Evolutionary conservation across 306 rosid species (phyloP).

Genomic region (Ochetophila trinervis): DNA sequence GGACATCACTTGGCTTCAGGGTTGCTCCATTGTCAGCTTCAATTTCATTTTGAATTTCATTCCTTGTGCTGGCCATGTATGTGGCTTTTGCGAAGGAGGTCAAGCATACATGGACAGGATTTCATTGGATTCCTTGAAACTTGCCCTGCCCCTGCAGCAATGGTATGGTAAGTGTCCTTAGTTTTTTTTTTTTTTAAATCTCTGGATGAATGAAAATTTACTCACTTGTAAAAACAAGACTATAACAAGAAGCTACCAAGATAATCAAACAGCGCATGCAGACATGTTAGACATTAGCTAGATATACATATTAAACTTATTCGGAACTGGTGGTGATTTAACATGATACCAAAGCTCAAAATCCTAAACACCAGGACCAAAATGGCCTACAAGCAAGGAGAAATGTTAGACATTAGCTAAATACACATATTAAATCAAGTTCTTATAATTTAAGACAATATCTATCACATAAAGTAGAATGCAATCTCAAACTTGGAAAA

Average conservation of each 20-base stretch:
- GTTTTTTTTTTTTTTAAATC: neutral
- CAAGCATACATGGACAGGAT: constrained; percentile 66
- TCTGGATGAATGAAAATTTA: neutral
- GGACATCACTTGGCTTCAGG: constrained; percentile 39
- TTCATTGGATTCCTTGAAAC: constrained; percentile 60
- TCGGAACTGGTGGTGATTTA: too few relatives aligned
- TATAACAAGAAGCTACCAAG: neutral
- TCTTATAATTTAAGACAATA: too few relatives aligned
- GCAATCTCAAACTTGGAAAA: neutral
- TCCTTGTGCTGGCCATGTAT: constrained; percentile 35
- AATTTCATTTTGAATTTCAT: constrained; percentile 59
- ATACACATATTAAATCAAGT: too few relatives aligned
- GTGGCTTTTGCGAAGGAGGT: constrained; percentile 40
- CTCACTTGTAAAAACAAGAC: neutral
- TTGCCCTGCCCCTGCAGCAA: constrained; percentile 69
- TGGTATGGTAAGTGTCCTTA: constrained; percentile 63
- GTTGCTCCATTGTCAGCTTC: constrained; percentile 72
- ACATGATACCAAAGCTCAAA: too few relatives aligned
- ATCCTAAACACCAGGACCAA: too few relatives aligned
- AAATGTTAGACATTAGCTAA: too few relatives aligned
- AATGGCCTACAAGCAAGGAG: too few relatives aligned
- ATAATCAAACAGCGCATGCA: too few relatives aligned
- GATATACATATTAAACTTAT: too few relatives aligned
- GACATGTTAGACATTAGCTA: too few relatives aligned
- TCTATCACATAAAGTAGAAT: too few relatives aligned